Evolutionary conservation across 768 basidiomycete genomes (phyloP).

Genomic region (Cyclocybe aegerita): DNA sequence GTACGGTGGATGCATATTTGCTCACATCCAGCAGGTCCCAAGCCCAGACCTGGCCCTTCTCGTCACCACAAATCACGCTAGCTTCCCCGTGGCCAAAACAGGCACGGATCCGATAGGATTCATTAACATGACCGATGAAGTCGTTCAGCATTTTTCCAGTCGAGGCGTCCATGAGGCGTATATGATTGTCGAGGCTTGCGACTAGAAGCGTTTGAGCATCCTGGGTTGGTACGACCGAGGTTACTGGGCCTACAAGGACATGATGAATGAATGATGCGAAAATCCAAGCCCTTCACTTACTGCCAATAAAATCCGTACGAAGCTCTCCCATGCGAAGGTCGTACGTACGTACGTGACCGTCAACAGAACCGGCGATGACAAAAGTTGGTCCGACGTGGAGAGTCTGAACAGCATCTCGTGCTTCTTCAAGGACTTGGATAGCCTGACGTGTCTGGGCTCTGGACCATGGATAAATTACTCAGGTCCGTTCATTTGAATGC

Average conservation of each 20-base stretch:
- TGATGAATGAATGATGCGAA: constrained; percentile 5
- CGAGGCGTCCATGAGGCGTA: constrained; percentile 81
- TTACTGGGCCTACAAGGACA: constrained; percentile 70
- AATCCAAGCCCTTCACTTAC: constrained; percentile 45
- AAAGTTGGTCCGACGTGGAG: constrained; percentile 65
- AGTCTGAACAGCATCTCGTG: constrained; percentile 83
- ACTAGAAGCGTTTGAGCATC: constrained; percentile 82
- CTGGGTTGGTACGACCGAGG: constrained; percentile 75
- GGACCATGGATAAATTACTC: constrained; percentile 1
- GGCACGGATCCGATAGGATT: constrained; percentile 75
- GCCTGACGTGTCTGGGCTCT: constrained; percentile 80
- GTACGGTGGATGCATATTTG: neutral
- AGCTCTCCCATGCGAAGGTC: constrained; percentile 93
- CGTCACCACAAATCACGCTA: constrained; percentile 84
- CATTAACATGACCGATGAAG: constrained; percentile 75
- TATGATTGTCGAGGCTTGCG: constrained; percentile 78
- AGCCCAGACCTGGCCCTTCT: constrained; percentile 83
- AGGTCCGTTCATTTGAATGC: neutral
- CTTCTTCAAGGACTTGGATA: constrained; percentile 90
- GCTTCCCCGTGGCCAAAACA: constrained; percentile 86
- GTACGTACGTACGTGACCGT: constrained; percentile 90
- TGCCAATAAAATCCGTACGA: constrained; percentile 85
- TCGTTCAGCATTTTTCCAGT: constrained; percentile 85
- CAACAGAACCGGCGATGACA: constrained; percentile 83
- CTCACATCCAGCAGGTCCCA: constrained; percentile 92